Evolutionary conservation across 108 stramenopile species (phyloP), one percentile per base, ranked within the genome.

Genomic region (Fragilaria crotonensis): DNA sequence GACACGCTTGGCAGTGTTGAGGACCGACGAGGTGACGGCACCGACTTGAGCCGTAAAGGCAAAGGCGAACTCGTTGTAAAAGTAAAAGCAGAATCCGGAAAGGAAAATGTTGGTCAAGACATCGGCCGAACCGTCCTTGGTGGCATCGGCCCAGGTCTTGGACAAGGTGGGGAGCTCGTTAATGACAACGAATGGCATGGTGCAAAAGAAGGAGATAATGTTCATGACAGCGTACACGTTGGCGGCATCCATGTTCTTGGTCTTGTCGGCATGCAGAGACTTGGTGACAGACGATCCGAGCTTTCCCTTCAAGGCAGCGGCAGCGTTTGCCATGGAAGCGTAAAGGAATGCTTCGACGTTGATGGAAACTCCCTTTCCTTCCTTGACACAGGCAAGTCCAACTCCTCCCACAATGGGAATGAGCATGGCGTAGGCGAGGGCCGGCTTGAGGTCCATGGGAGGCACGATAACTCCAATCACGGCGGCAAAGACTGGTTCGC

Each of bases 171-270:
- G 64, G 49, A 83, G 60, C 60, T 90, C 84, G 46, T 78, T 63
- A 51, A 89, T 26, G 21, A 96, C 72, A 52, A 95, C 95, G 62
- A 93, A 88, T 1, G 96, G 96, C 22, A 93, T 58, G 47, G 93
- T 83, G 72, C 88, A 85, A 31, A 72, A 63, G 74, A 93, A 89
- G 26, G 94, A 88, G 58, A 97, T 74, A 52, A 96, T 84, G 76
- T 93, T 97, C 70, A 95, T 95, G 27, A 96, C 91, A 23, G 87
- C 91, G 71, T 95, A 97, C 30, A 95, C 81, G 62, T 97, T 97
- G 57, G 93, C 92, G 45, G 90, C 79, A 64, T 93, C 87, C 94
- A 97, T 95, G 79, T 97, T 94, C 83, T 97, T 90, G 47, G 81
- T 66, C 51, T 89, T 79, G 59, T 95, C 87, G 25, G 57, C 61